These are phyloP conservation scores for Sordariomycetes sp. DNA, from an alignment of 2,329 filamentous ascomycete genomes.

Conservation along the genomic window DNA sequence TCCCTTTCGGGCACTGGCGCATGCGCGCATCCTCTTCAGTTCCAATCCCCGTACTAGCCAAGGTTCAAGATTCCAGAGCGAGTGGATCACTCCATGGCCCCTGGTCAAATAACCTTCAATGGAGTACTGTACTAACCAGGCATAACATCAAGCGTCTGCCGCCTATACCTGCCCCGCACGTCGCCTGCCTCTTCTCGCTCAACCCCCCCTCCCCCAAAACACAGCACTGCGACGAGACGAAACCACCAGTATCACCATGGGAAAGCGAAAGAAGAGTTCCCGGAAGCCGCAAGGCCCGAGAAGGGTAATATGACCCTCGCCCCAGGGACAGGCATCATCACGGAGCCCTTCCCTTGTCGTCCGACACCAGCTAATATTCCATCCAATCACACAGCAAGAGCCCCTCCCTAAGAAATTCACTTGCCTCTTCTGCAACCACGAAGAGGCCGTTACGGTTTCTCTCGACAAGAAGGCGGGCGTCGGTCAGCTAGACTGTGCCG, in stretches of 20 bases:
- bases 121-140: neutral
- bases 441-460: constrained; percentile 81
- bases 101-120: neutral
- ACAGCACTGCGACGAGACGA: neutral
- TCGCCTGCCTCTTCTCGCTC: neutral
- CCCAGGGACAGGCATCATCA: constrained; percentile 7
- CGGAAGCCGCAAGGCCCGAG: constrained; percentile 70
- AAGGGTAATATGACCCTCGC: constrained; percentile 42
- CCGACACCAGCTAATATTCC: neutral
- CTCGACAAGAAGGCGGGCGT: constrained; percentile 87
- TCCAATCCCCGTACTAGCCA: neutral
- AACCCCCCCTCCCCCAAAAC: neutral
- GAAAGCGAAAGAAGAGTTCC: constrained; percentile 88
- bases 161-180: neutral
- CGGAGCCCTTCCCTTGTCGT: neutral
- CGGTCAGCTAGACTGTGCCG: constrained; percentile 76
- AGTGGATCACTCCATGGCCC: neutral
- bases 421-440: constrained; percentile 97
- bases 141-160: neutral
- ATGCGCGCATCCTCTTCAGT: no score
- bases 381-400: constrained; percentile 37
- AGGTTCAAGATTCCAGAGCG: neutral
- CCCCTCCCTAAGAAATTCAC: constrained; percentile 74
- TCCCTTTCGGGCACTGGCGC: neutral
- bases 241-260: constrained; percentile 34